These are phyloP conservation scores for Cladosporium colombiae DNA, from an alignment of 2,329 filamentous ascomycete species.

Conservation along the genomic window DNA sequence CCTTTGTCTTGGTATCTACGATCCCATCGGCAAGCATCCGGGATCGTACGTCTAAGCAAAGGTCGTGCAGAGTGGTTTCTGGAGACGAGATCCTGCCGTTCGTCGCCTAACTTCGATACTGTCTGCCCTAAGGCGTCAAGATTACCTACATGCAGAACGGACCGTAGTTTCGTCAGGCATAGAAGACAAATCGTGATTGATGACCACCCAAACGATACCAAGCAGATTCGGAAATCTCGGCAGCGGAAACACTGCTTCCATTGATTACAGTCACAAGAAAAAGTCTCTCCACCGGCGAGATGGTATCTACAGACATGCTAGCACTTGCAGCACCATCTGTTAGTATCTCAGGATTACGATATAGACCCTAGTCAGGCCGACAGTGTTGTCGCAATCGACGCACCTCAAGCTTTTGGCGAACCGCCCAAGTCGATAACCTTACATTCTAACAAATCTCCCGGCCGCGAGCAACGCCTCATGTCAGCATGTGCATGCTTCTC, in stretches of 20 bases:
- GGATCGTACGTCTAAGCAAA: background rate
- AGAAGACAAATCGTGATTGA: background rate
- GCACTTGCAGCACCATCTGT: background rate
- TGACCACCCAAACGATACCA: background rate
- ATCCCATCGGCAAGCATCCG: background rate
- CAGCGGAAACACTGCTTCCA: background rate
- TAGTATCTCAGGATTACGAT: background rate
- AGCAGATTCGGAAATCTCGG: background rate
- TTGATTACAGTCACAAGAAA: background rate
- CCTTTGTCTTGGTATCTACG: background rate
- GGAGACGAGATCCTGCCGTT: background rate
- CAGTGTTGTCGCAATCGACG: slow-evolving; percentile 15
- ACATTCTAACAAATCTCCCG: background rate
- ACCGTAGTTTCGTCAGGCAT: background rate
- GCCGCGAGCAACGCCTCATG: background rate
- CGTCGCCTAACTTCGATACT: background rate
- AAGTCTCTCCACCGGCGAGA: background rate
- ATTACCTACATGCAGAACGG: background rate
- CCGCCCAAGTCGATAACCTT: background rate
- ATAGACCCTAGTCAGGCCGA: background rate
- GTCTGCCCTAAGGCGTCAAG: background rate
- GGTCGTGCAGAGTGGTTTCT: background rate
- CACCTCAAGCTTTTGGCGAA: slow-evolving; percentile 6
- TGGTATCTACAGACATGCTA: background rate
- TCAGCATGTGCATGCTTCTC: background rate